Evolutionary conservation across 1,284 basidiomycete species (phyloP), one percentile per base, ranked within the genome.

Genomic region (Schizophyllum commune): DNA sequence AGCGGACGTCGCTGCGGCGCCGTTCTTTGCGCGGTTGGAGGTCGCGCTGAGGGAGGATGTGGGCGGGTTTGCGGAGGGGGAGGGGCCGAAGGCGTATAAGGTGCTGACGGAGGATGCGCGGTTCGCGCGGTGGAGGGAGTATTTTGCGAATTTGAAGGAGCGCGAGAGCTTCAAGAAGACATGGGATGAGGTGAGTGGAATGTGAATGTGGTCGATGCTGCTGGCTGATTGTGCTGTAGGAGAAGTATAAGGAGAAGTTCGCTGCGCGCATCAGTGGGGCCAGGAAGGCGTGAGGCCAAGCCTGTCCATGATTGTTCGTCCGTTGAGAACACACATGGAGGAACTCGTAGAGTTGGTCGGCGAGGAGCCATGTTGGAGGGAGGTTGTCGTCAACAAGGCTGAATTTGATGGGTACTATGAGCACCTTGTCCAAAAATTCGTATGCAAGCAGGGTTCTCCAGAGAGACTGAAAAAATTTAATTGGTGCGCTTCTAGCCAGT

Each of bases 1-100:
- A 61, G 85, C 84, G 2, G 85, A 87, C 62, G 77, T 77, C 11
- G 79, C 82, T 0, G 67, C 83, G 17, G 72, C 74, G 7, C 82
- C 82, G 1, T 81, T 82, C 72, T 66, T 83, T 32, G 77, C 71
- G 5, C 71, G 81, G 11, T 64, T 78, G 47, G 74, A 79, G 32
- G 62, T 80, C 2, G 59, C 68, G 19, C 63, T 80, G 33, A 74
- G 73, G 65, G 73, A 80, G 58, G 82, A 84, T 56, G 63, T 82
- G 32, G 82, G 81, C 1, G 71, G 68, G 34, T 81, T 70, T 59
- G 71, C 74, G 39, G 72, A 67, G 11, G 82, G 80, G 0, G 69
- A 74, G 33, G 83, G 82, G 0, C 69, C 65, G 56, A 77, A 74
- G 63, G 68, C 73, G 0, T 75, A 73, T 51, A 72, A 79, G 57